Evolutionary conservation across 225 moss, liverwort and hornwort genomes (phyloP).

Genomic region (Lunularia cruciata): DNA sequence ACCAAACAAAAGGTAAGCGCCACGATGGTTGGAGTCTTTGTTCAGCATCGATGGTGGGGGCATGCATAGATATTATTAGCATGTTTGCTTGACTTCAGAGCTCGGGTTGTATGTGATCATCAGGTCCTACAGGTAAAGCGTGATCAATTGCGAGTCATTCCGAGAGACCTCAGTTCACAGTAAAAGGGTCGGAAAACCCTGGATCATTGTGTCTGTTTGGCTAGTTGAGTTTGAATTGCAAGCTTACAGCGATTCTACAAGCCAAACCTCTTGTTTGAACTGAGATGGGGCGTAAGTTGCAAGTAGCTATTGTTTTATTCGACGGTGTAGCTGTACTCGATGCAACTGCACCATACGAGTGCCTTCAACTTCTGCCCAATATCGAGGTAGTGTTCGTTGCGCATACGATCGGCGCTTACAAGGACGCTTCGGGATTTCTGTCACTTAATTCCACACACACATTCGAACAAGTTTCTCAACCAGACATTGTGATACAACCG

Average conservation of each 20-base stretch:
- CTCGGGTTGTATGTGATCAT: too few relatives aligned
- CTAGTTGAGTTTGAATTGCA: too few relatives aligned
- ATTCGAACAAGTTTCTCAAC: conserved; percentile 70
- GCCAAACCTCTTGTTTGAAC: too few relatives aligned
- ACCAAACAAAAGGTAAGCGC: too few relatives aligned
- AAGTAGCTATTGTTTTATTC: conserved; percentile 69
- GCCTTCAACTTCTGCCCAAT: conserved; percentile 51
- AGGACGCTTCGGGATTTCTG: conserved; percentile 36
- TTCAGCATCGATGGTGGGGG: too few relatives aligned
- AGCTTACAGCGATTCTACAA: too few relatives aligned
- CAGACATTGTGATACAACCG: conserved; percentile 71
- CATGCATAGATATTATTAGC: too few relatives aligned
- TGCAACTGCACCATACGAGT: conserved; percentile 66
- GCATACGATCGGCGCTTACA: conserved; percentile 55
- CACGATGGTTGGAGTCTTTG: too few relatives aligned
- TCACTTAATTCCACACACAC: conserved; percentile 56
- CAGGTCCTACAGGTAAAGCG: too few relatives aligned
- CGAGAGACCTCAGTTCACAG: too few relatives aligned
- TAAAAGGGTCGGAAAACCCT: neutral
- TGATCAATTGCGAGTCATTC: too few relatives aligned
- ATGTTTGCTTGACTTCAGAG: too few relatives aligned
- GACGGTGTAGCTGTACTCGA: conserved; percentile 54
- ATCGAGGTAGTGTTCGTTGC: conserved; percentile 68
- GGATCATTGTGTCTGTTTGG: neutral
- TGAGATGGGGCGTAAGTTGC: conserved; percentile 40